phyloP scores from a whole-genome alignment of 306 rosid genomes.

The Gillenia trifoliata region DNA sequence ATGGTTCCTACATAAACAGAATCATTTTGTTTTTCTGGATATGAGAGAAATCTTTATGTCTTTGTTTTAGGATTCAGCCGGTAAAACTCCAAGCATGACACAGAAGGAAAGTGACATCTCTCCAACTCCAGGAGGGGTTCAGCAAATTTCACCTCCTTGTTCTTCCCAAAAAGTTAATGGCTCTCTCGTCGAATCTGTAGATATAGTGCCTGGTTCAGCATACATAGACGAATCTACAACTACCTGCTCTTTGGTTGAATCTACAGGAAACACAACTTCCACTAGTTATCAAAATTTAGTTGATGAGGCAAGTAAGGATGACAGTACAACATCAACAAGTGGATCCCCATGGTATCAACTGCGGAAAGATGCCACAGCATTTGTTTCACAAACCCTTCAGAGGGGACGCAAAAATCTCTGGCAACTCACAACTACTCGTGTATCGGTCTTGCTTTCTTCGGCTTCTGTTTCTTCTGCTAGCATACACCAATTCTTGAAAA shows the following conservation, averaged over 20 bases:
- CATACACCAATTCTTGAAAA: slow-evolving; percentile 93
- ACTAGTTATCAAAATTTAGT: slow-evolving; percentile 27
- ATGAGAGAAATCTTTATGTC: neutral
- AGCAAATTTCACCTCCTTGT: slow-evolving; percentile 37
- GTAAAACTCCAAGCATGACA: slow-evolving; percentile 33
- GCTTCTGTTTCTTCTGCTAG: slow-evolving; percentile 79
- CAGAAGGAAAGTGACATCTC: slow-evolving; percentile 36
- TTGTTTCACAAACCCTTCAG: slow-evolving; percentile 88
- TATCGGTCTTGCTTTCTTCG: slow-evolving; percentile 91
- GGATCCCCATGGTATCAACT: slow-evolving; percentile 96
- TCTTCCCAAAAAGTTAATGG: slow-evolving; percentile 22
- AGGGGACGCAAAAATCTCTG: slow-evolving; percentile 92
- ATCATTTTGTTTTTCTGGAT: neutral
- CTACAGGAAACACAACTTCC: slow-evolving; percentile 27
- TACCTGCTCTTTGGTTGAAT: slow-evolving; percentile 38
- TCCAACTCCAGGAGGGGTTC: slow-evolving; percentile 38
- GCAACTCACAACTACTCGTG: slow-evolving; percentile 93
- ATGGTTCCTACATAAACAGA: neutral
- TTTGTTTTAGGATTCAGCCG: slow-evolving; percentile 53
- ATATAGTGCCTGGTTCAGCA: slow-evolving; percentile 37
- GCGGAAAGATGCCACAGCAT: slow-evolving; percentile 75
- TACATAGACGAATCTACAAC: slow-evolving; percentile 40
- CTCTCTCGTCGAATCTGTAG: slow-evolving; percentile 37
- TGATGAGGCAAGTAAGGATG: slow-evolving; percentile 51
- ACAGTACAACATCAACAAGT: slow-evolving; percentile 53